phyloP scores from a whole-genome alignment of 1,284 basidiomycete species.

The Cutaneotrichosporon cutaneum region DNA sequence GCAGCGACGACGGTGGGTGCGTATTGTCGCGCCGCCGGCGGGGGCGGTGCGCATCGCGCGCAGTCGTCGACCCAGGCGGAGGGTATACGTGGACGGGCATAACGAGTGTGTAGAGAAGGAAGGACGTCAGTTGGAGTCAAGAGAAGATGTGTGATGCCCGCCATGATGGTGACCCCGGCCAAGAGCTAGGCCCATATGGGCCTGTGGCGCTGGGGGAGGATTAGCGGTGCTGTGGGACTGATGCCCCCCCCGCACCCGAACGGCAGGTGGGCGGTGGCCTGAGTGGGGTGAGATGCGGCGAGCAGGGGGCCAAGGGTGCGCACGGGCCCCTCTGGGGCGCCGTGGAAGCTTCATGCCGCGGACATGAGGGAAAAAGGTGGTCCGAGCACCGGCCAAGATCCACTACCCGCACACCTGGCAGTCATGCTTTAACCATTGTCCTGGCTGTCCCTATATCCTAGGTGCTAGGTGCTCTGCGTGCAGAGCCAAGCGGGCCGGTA shows the following conservation, averaged over 20 bases:
- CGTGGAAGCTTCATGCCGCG: not conserved
- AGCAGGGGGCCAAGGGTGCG: not conserved
- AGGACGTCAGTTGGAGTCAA: not conserved
- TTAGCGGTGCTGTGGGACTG: not conserved
- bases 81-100: conserved; percentile 7
- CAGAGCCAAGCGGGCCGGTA: not conserved
- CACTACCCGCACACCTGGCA: not conserved
- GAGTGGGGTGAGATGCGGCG: not conserved
- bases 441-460: not conserved
- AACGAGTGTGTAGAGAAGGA: conserved; percentile 2
- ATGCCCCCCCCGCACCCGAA: not conserved
- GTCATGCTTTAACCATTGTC: not conserved
- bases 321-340: not conserved
- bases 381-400: not conserved
- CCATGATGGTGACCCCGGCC: not conserved
- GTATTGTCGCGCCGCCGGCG: conserved; percentile 5
- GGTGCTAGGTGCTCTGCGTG: not conserved
- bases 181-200: not conserved
- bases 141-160: not conserved
- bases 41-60: not conserved
- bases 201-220: not conserved
- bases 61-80: not conserved
- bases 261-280: not conserved
- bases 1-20: conserved; percentile 21
- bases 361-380: not conserved